Conservation (phyloP, 1,284 basidiomycete species). For the Fomitopsis betulina region DNA sequence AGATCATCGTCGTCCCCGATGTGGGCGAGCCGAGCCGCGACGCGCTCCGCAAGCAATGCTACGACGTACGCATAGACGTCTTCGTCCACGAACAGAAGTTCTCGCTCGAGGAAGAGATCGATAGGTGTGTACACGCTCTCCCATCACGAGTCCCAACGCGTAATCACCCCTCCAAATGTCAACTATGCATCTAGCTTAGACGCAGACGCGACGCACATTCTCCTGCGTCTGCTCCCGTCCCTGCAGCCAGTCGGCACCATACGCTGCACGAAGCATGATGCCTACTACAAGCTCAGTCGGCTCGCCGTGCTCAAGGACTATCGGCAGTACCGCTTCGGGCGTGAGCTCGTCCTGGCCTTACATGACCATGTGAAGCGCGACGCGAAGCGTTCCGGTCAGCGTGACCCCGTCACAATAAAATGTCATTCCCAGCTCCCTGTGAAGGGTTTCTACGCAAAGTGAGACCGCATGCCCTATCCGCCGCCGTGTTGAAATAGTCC, state of each 20-base stretch:
- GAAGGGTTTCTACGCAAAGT: conserved; percentile 73
- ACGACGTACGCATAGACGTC: conserved; percentile 59
- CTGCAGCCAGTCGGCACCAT: conserved; percentile 65
- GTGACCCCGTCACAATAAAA: conserved; percentile 36
- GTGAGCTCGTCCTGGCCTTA: conserved; percentile 53
- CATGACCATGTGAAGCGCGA: conserved; percentile 52
- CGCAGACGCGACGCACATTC: conserved; percentile 59
- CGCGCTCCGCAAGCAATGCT: conserved; percentile 49
- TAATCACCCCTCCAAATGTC: conserved; percentile 4
- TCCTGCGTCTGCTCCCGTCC: conserved; percentile 60
- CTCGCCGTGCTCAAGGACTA: conserved; percentile 65
- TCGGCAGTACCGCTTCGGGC: conserved; percentile 58
- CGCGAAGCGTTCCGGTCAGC: conserved; percentile 24
- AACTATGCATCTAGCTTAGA: conserved; percentile 48
- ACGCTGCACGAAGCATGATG: conserved; percentile 32
- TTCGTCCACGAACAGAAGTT: conserved; percentile 71
- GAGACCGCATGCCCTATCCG: conserved; percentile 25
- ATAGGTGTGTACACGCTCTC: conserved; percentile 54
- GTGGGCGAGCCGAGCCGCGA: conserved; percentile 30
- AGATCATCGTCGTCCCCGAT: conserved; percentile 46
- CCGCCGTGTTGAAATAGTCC: conserved; percentile 6
- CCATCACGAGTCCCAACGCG: conserved; percentile 5
- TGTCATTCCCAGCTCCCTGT: conserved; percentile 68
- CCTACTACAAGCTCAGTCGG: conserved; percentile 64
- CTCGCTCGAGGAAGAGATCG: conserved; percentile 65